Conservation (phyloP, 1,284 basidiomycete species). For the Coniferiporia weirii region DNA sequence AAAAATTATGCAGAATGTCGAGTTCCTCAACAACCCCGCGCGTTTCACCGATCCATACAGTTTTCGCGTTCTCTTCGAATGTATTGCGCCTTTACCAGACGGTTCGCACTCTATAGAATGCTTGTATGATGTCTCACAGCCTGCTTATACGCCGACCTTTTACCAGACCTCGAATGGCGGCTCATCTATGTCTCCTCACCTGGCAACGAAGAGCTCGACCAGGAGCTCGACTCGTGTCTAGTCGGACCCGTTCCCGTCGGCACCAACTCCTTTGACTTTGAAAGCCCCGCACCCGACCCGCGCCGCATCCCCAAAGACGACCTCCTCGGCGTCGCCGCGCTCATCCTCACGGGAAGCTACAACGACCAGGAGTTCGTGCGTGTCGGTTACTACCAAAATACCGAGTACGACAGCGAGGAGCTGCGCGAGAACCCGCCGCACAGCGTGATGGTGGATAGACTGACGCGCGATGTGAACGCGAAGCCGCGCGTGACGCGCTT, state of each 20-base stretch:
- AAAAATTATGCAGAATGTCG: slow-evolving; percentile 52
- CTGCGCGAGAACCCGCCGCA: slow-evolving; percentile 71
- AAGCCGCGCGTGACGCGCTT: slow-evolving; percentile 94
- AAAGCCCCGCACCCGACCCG: slow-evolving; percentile 67
- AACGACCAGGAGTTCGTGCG: slow-evolving; percentile 96
- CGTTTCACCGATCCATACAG: slow-evolving; percentile 88
- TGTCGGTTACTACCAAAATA: slow-evolving; percentile 99
- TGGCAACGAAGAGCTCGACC: slow-evolving; percentile 86
- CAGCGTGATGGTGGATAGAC: slow-evolving; percentile 69
- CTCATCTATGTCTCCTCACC: slow-evolving; percentile 97
- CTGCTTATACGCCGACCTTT: too few species aligned
- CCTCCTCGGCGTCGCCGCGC: slow-evolving; percentile 84
- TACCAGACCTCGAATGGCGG: slow-evolving; percentile 38
- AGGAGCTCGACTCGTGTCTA: slow-evolving; percentile 93
- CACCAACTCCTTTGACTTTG: slow-evolving; percentile 92
- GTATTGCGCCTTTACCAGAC: slow-evolving; percentile 88
- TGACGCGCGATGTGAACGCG: slow-evolving; percentile 84
- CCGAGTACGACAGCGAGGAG: slow-evolving; percentile 94
- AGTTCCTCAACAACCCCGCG: slow-evolving; percentile 92
- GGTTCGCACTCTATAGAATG: slow-evolving; percentile 43
- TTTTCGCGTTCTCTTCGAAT: slow-evolving; percentile 97
- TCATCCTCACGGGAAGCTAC: slow-evolving; percentile 88
- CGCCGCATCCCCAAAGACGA: slow-evolving; percentile 78
- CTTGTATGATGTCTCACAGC: too few species aligned
- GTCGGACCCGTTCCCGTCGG: slow-evolving; percentile 95